These are phyloP conservation scores for Schwanniomyces yamadae DNA, from an alignment of 805 yeast genomes.

Conservation along the genomic window DNA sequence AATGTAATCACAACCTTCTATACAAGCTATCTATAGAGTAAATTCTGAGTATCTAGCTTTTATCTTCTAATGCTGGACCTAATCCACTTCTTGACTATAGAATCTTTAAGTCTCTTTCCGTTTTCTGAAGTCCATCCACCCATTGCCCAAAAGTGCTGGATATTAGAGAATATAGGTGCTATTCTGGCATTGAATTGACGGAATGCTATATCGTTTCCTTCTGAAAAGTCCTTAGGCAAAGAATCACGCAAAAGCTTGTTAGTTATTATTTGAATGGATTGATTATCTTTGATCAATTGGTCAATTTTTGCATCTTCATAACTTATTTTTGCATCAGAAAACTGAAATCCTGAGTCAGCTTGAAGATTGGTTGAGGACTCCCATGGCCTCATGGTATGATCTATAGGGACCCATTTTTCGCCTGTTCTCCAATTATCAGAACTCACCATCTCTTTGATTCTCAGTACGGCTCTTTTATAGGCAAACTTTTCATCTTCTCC, in stretches of 20 bases:
- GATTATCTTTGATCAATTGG: constrained; percentile 9
- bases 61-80: constrained; percentile 25
- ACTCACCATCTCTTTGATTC: constrained; percentile 60
- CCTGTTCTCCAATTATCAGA: constrained; percentile 49
- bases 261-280: constrained; percentile 9
- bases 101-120: constrained; percentile 49
- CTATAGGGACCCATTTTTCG: constrained; percentile 56
- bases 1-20: too few species aligned
- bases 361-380: constrained; percentile 20
- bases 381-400: constrained; percentile 57
- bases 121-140: constrained; percentile 54
- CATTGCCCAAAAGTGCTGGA: constrained; percentile 66
- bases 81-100: constrained; percentile 57
- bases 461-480: constrained; percentile 64
- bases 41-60: too few species aligned
- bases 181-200: constrained; percentile 19
- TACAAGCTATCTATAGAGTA: too few species aligned
- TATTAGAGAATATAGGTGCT: constrained; percentile 21
- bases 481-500: constrained; percentile 81
- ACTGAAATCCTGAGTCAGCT: not conserved
- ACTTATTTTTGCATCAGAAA: not conserved
- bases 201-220: constrained; percentile 19
- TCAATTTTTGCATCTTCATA: constrained; percentile 8
- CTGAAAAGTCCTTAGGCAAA: constrained; percentile 26
- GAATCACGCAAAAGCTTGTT: constrained; percentile 7